phyloP scores from a whole-genome alignment of 768 basidiomycete species.

The Lactarius trivialis region DNA sequence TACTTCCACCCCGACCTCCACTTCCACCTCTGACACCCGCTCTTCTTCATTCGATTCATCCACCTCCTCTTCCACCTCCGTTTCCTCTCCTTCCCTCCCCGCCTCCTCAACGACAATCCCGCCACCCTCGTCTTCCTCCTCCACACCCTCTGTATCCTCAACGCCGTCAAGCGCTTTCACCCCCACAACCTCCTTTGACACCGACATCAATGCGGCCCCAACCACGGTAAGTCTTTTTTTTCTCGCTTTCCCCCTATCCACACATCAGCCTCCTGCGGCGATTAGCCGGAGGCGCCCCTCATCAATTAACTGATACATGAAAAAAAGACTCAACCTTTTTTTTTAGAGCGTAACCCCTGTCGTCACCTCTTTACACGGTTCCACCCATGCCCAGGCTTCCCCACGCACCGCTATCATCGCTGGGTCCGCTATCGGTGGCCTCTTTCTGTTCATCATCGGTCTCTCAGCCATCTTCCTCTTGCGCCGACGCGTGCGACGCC shows the following conservation, averaged over 20 bases:
- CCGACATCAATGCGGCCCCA: slow-evolving; percentile 12
- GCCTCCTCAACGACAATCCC: background rate
- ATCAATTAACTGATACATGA: background rate
- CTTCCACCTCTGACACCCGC: background rate
- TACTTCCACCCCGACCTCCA: background rate
- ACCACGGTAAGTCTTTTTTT: slow-evolving; percentile 16
- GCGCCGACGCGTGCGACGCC: slow-evolving; percentile 5
- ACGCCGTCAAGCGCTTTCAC: slow-evolving; percentile 7
- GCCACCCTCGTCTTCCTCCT: background rate
- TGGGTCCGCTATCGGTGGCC: slow-evolving; percentile 14
- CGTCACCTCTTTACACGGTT: slow-evolving; percentile 9
- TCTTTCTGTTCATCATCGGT: slow-evolving; percentile 5
- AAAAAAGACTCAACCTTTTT: background rate
- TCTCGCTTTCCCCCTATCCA: background rate
- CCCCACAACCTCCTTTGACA: slow-evolving; percentile 12
- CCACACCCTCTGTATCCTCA: background rate
- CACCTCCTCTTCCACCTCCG: background rate
- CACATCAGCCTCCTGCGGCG: background rate
- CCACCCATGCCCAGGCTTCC: background rate
- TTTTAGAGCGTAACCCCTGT: slow-evolving; percentile 18
- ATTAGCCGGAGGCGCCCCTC: background rate
- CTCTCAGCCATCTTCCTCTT: slow-evolving; percentile 13
- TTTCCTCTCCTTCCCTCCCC: background rate
- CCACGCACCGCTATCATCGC: slow-evolving; percentile 10
- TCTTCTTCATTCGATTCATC: background rate